A percentile compares a stretch with the other conserved stretches of the same genome.
Conservation (phyloP, 2,329 filamentous ascomycete genomes). For the Exutisphaerella laricina region DNA sequence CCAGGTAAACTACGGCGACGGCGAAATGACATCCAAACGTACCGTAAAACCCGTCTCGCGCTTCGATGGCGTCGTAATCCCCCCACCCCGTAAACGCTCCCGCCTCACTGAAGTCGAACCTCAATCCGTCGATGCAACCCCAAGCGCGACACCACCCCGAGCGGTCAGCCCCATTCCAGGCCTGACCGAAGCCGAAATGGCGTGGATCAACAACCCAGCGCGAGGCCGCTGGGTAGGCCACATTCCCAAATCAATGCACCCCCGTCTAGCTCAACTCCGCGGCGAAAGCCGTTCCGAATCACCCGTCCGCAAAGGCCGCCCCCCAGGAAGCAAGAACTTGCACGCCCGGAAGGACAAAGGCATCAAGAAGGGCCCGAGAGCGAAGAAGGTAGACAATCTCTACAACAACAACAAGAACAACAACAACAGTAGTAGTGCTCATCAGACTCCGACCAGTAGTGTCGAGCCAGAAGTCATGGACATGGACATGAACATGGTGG, state of each 20-base stretch:
- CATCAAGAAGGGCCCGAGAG: conserved; percentile 45
- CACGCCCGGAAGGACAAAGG: conserved; percentile 44
- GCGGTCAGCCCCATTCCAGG: conserved; percentile 13
- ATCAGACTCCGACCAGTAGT: conserved; percentile 2
- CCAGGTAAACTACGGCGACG: conserved; percentile 29
- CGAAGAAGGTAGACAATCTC: conserved; percentile 13
- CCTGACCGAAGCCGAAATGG: conserved; percentile 10
- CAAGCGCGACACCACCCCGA: conserved; percentile 24
- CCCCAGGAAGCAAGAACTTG: conserved; percentile 45
- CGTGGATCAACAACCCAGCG: conserved; percentile 22
- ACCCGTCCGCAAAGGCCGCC: conserved; percentile 32
- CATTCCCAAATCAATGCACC: conserved; percentile 28
- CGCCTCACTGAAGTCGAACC: conserved; percentile 13
- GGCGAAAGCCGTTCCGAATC: conserved; percentile 34
- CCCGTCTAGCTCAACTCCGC: conserved; percentile 43
- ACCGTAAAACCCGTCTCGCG: conserved; percentile 27
- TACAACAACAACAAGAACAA: background rate
- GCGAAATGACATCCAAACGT: conserved; percentile 22
- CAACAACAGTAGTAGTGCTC: background rate
- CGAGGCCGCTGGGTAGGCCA: conserved; percentile 29
- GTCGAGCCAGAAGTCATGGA: conserved; percentile 2
- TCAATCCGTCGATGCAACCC: conserved; percentile 7
- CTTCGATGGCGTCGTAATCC: conserved; percentile 26
- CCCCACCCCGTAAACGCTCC: conserved; percentile 24
- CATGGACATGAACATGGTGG: background rate